Conservation (phyloP, 2,329 filamentous ascomycete genomes). For the Cucurbitaria berberidis region DNA sequence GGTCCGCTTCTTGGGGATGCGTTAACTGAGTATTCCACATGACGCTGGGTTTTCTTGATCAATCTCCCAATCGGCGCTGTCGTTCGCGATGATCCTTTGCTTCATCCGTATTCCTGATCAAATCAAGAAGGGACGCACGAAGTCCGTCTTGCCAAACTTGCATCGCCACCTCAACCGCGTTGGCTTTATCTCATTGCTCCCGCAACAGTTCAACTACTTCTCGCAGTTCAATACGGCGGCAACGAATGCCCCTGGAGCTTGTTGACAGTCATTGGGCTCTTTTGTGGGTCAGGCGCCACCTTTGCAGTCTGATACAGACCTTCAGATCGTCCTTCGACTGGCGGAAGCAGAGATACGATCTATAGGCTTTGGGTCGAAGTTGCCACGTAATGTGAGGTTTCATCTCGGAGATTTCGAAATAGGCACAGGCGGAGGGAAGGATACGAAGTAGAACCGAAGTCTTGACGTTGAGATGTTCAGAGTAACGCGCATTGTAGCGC, state of each 20-base stretch:
- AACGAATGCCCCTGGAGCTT: constrained; percentile 56
- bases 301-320: constrained; percentile 60
- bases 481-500: too few species aligned
- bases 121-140: constrained; percentile 57
- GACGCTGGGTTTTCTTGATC: constrained; percentile 53
- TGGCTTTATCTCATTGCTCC: constrained; percentile 55
- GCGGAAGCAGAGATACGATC: too few species aligned
- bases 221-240: constrained; percentile 59
- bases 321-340: too few species aligned
- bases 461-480: too few species aligned
- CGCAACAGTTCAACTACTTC: constrained; percentile 55
- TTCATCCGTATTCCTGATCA: constrained; percentile 49
- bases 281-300: constrained; percentile 53
- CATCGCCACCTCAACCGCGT: constrained; percentile 59
- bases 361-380: too few species aligned
- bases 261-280: constrained; percentile 58
- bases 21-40: constrained; percentile 51
- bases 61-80: constrained; percentile 49
- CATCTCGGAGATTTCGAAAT: too few species aligned
- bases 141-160: constrained; percentile 50
- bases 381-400: too few species aligned
- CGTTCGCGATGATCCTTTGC: constrained; percentile 53
- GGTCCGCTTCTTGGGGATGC: constrained; percentile 58
- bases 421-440: too few species aligned
- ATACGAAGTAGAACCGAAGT: too few species aligned